A percentile compares a stretch with the other conserved stretches of the same genome.
phyloP scores from a whole-genome alignment of 202 grass and related monocot genomes.

The Brachypodium distachyon region DNA sequence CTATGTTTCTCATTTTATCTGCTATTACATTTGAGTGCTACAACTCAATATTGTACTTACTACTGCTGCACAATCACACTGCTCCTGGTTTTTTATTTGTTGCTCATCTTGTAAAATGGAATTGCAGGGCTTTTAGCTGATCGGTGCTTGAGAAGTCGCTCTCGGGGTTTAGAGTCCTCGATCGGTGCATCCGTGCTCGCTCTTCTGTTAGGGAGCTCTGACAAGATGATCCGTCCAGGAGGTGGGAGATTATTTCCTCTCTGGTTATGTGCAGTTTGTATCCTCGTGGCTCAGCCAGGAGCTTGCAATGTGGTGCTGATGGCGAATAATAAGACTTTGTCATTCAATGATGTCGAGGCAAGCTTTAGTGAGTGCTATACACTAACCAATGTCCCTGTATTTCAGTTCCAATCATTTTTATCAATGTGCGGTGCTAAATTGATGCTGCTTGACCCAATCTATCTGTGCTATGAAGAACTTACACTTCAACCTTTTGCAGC shows the following conservation, averaged over 20 bases:
- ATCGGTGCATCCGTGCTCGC: background rate
- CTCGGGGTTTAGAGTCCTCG: background rate
- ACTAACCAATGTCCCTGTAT: background rate
- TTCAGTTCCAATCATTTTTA: background rate
- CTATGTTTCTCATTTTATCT: background rate
- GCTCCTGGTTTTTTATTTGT: background rate
- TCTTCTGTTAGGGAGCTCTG: background rate
- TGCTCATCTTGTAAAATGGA: background rate
- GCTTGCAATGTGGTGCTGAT: constrained; percentile 65
- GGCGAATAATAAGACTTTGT: constrained; percentile 58
- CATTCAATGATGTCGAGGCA: constrained; percentile 68
- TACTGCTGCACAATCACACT: background rate
- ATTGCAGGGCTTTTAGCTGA: constrained; percentile 17
- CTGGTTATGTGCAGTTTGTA: constrained; percentile 18
- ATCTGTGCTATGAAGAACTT: background rate
- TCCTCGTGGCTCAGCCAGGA: constrained; percentile 38
- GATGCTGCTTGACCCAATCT: background rate
- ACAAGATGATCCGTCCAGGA: constrained; percentile 3
- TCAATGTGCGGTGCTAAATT: background rate
- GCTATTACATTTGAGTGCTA: background rate
- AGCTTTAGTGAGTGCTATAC: constrained; percentile 60
- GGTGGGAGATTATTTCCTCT: background rate
- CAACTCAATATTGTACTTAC: background rate
- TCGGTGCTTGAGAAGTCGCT: background rate
- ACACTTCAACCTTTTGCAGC: constrained; percentile 39